Percentiles rank a stretch among this genome's conserved stretches.
These are phyloP conservation scores for Suillus bovinus DNA, from an alignment of 768 basidiomycete genomes.

Conservation along the genomic window DNA sequence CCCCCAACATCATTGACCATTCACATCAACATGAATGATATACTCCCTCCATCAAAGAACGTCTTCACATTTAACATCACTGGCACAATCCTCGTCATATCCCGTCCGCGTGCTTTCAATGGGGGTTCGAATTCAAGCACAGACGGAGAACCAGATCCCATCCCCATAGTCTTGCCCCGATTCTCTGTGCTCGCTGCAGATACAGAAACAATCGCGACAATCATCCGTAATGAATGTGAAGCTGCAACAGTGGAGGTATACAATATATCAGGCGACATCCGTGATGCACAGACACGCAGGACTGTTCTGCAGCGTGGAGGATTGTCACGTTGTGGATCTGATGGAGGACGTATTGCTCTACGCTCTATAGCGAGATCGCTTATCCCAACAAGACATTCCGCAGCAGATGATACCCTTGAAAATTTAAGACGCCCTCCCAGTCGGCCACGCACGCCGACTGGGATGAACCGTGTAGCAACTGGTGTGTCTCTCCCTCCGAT, in stretches of 20 bases:
- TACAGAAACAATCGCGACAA: constrained; percentile 54
- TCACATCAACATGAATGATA: constrained; percentile 80
- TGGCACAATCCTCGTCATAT: constrained; percentile 62
- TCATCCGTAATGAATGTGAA: constrained; percentile 62
- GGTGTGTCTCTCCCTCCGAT: constrained; percentile 17
- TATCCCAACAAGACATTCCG: constrained; percentile 16
- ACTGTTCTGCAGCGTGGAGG: constrained; percentile 63
- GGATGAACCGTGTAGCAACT: constrained; percentile 15
- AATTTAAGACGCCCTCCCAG: constrained; percentile 20
- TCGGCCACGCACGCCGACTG: constrained; percentile 23
- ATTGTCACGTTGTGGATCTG: constrained; percentile 59
- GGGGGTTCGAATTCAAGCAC: constrained; percentile 17
- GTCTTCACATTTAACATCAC: constrained; percentile 64
- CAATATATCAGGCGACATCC: constrained; percentile 54
- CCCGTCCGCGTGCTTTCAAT: constrained; percentile 36
- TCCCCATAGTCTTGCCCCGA: constrained; percentile 62
- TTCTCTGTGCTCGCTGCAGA: constrained; percentile 73
- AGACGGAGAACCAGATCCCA: constrained; percentile 37
- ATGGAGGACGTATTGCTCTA: constrained; percentile 58
- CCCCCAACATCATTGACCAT: constrained; percentile 60
- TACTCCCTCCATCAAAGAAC: constrained; percentile 64
- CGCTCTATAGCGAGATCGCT: constrained; percentile 38
- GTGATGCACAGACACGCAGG: constrained; percentile 61
- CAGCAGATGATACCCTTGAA: constrained; percentile 22
- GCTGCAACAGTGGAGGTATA: constrained; percentile 60